Evolutionary conservation across 116 monocot genomes (phyloP), one percentile per base, ranked within the genome.

Genomic region (Dioscorea cayenensis): DNA sequence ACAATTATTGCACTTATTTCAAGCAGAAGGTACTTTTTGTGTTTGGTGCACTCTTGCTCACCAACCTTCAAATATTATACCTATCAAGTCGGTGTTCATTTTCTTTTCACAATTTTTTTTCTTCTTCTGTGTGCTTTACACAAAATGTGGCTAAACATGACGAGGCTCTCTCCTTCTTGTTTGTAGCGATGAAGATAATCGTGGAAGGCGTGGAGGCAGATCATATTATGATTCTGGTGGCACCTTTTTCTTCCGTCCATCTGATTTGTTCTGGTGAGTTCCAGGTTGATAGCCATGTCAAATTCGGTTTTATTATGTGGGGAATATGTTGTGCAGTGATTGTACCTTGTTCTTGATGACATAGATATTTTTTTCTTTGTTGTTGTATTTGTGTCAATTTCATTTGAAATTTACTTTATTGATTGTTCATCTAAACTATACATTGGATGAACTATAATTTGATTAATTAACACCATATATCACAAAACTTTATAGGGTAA

Each of bases 221-320:
- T 87, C 93, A 72, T 97, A 86, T 82, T 97, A 86, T 82, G 76
- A 82, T 60, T 90, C 96, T 25, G 86, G 76, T 51, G 65, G 92
- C 65, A 75, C 80, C 65, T 22, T 88, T 32, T 80, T 85, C 81
- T 83, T 92, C 52, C 74, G 78, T 16, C 92, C 93, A 50, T 68
- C 93, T 49, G 97, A 97, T 85, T 79, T 97, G 70, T 93, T 97
- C 78, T 97, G 97, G 97, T 93, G 86, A 78, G 22, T 75, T 43
- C 43, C 43, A 12, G 11, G 12, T 43, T 43, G 43, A 43, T 43
- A 43, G 43, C 43, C 43, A 43, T 43, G 6, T 43, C 43, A 43
- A 43, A 12, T 43, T 43, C 43, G 1, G 43, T 43, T 43, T 43
- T 43, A 43, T 43, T 43, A 43, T 43, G 4, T 8, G 43, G 43